Evolutionary conservation across 2,329 filamentous ascomycete species (phyloP).

Genomic region (Exophiala calicioides): DNA sequence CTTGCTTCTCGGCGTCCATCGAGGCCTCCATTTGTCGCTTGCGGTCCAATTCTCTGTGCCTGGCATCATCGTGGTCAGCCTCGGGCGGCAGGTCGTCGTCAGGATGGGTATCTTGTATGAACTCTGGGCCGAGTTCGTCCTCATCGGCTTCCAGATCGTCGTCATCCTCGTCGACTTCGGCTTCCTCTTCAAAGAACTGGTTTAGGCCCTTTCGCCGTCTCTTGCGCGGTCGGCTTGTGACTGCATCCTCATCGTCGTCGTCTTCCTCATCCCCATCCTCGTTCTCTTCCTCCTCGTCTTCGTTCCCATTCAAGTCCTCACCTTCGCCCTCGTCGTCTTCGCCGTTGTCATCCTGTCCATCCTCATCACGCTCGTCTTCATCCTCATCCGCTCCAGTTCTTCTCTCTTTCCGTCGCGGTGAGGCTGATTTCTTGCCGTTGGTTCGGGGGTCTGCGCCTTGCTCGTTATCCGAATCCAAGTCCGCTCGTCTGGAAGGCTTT

Average conservation of each 20-base stretch:
- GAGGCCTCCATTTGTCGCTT: slow-evolving; percentile 83
- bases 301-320: slow-evolving; percentile 47
- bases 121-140: slow-evolving; percentile 81
- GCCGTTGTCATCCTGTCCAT: slow-evolving; percentile 41
- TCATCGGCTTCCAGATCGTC: slow-evolving; percentile 87
- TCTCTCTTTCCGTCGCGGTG: slow-evolving; percentile 19
- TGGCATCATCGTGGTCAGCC: slow-evolving; percentile 81
- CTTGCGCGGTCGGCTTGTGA: slow-evolving; percentile 72
- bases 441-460: slow-evolving; percentile 21
- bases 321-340: slow-evolving; percentile 44
- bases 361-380: slow-evolving; percentile 50
- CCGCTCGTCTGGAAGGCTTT: slow-evolving; percentile 26
- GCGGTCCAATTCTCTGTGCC: slow-evolving; percentile 91
- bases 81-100: slow-evolving; percentile 79
- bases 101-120: slow-evolving; percentile 85
- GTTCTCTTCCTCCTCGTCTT: slow-evolving; percentile 53
- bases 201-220: slow-evolving; percentile 71
- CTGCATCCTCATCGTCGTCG: slow-evolving; percentile 29
- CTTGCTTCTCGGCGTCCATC: slow-evolving; percentile 91
- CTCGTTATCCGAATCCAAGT: slow-evolving; percentile 24
- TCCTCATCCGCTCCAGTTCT: slow-evolving; percentile 46
- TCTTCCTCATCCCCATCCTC: slow-evolving; percentile 61
- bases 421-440: slow-evolving; percentile 19
- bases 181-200: slow-evolving; percentile 95
- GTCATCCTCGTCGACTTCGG: slow-evolving; percentile 92